These are phyloP conservation scores for Trichoderma arundinaceum DNA, from an alignment of 2,329 filamentous ascomycete species.

Conservation along the genomic window DNA sequence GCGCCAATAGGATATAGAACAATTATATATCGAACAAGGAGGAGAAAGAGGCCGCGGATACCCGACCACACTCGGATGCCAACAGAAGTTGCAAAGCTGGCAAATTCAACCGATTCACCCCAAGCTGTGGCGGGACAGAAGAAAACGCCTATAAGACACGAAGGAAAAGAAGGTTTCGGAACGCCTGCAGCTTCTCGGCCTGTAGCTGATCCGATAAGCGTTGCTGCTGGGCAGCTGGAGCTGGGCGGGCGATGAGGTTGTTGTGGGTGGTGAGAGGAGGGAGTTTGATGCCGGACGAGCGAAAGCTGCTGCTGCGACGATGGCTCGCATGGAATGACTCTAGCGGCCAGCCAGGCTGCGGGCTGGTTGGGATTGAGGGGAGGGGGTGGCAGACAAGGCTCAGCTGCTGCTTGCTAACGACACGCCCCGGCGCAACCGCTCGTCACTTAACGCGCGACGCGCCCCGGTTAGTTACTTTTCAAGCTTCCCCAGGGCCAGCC, in stretches of 20 bases:
- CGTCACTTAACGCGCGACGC: slow-evolving; percentile 50
- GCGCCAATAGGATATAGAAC: slow-evolving; percentile 1
- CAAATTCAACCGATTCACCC: slow-evolving; percentile 11
- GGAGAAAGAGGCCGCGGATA: background rate
- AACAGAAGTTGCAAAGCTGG: slow-evolving; percentile 8
- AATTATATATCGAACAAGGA: slow-evolving; percentile 14
- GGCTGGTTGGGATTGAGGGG: slow-evolving; percentile 13
- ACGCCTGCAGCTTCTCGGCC: slow-evolving; percentile 6
- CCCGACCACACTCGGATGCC: background rate
- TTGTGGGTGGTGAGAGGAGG: slow-evolving; percentile 1
- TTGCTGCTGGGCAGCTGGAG: slow-evolving; percentile 2
- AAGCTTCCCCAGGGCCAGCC: slow-evolving; percentile 36
- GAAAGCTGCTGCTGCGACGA: slow-evolving; percentile 15
- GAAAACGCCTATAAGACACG: slow-evolving; percentile 21
- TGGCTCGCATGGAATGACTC: slow-evolving; percentile 11
- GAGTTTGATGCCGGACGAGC: slow-evolving; percentile 8
- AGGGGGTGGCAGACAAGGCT: slow-evolving; percentile 26
- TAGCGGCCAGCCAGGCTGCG: slow-evolving; percentile 4
- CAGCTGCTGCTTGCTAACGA: slow-evolving; percentile 8
- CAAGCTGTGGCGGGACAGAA: slow-evolving; percentile 1
- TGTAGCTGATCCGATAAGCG: slow-evolving; percentile 8
- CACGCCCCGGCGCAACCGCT: slow-evolving; percentile 21
- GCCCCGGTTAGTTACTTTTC: slow-evolving; percentile 40
- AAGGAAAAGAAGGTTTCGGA: slow-evolving; percentile 10
- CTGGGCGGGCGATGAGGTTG: slow-evolving; percentile 3